Percentiles rank a stretch among this genome's conserved stretches.
phyloP scores from a whole-genome alignment of 1,139 yeast species.

The Candida tetrigidarum region DNA sequence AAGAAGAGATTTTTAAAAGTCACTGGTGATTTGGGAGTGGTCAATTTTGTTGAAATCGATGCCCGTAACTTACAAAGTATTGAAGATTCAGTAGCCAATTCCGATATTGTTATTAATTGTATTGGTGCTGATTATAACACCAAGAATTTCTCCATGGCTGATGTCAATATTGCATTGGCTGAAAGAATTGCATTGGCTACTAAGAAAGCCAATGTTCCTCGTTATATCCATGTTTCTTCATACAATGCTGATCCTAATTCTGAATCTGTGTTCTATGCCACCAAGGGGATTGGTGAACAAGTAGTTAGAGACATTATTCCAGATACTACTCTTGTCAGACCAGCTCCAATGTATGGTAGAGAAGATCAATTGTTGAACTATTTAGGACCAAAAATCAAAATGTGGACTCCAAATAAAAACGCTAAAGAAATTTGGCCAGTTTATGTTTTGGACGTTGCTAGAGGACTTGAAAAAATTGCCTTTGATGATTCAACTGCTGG shows the following conservation, averaged over 20 bases:
- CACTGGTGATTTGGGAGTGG: conserved; percentile 87
- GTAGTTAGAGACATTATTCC: conserved; percentile 71
- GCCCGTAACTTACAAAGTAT: conserved; percentile 77
- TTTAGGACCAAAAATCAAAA: conserved; percentile 57
- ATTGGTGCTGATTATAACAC: conserved; percentile 80
- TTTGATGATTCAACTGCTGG: conserved; percentile 83
- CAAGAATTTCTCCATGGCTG: conserved; percentile 82
- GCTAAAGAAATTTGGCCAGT: conserved; percentile 71
- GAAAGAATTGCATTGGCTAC: conserved; percentile 78
- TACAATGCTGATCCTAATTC: conserved; percentile 77
- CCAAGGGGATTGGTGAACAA: conserved; percentile 82
- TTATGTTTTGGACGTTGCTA: conserved; percentile 79
- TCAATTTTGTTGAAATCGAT: conserved; percentile 83
- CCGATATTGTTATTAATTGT: conserved; percentile 83
- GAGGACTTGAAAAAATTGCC: conserved; percentile 78
- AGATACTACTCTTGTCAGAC: conserved; percentile 84
- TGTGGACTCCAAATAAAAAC: conserved; percentile 68
- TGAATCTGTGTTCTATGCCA: conserved; percentile 70
- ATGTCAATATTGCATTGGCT: conserved; percentile 79
- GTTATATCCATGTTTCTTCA: conserved; percentile 79
- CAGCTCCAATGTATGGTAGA: conserved; percentile 80
- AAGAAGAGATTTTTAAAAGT: conserved; percentile 81
- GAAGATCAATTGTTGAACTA: conserved; percentile 74
- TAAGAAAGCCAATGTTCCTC: conserved; percentile 72
- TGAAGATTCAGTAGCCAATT: conserved; percentile 77